phyloP scores from a whole-genome alignment of 257 asterid species.

The Solanum habrochaites region DNA sequence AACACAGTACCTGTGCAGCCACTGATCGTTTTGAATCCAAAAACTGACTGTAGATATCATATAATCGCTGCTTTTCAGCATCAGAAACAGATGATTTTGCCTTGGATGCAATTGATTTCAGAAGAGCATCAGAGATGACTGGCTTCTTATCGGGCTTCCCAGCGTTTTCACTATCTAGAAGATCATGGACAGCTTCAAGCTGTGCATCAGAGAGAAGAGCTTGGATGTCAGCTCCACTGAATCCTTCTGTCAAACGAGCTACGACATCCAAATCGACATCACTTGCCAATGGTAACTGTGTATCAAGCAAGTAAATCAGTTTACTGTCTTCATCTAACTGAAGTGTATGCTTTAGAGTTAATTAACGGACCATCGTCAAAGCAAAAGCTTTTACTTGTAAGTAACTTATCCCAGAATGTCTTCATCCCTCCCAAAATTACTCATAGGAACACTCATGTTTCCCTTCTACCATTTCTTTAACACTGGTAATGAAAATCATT shows the following conservation, averaged over 20 bases:
- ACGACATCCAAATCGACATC: constrained; percentile 60
- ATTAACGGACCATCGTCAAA: not conserved
- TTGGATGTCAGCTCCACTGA: constrained; percentile 98
- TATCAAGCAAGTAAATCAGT: not conserved
- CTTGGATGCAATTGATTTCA: constrained; percentile 58
- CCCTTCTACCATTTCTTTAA: not conserved
- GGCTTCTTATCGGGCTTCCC: constrained; percentile 42
- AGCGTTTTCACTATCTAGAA: constrained; percentile 37
- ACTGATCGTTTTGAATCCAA: constrained; percentile 67
- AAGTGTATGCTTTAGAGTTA: not conserved
- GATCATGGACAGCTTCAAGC: constrained; percentile 82
- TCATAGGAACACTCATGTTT: not conserved
- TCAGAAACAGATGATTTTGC: constrained; percentile 84
- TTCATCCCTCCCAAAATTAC: not conserved
- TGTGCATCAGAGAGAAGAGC: constrained; percentile 91
- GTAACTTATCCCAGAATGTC: not conserved
- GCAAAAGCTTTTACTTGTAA: not conserved
- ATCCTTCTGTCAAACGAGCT: constrained; percentile 69
- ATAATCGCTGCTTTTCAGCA: constrained; percentile 62
- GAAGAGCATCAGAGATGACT: constrained; percentile 41
- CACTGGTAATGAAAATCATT: not conserved
- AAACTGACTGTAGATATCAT: constrained; percentile 75
- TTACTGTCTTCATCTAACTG: not conserved
- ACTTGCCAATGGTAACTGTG: constrained; percentile 64
- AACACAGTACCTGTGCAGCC: constrained; percentile 48